phyloP scores from a whole-genome alignment of 2,329 filamentous ascomycete species.

The Pezicula neosporulosa region DNA sequence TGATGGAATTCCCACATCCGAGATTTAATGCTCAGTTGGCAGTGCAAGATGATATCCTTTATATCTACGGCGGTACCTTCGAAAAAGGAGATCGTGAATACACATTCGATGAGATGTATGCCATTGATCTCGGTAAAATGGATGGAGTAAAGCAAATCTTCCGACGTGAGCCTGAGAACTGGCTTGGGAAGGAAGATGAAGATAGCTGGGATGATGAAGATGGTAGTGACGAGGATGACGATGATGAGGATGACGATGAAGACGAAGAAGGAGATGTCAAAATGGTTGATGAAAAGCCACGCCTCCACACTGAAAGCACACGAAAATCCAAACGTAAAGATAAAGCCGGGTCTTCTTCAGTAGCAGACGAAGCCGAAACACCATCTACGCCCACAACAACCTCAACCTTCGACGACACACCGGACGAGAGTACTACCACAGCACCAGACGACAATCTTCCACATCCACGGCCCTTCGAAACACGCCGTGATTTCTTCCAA shows the following conservation, averaged over 20 bases:
- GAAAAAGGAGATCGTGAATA: slow-evolving; percentile 94
- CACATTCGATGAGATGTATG: slow-evolving; percentile 93
- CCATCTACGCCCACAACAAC: slow-evolving; percentile 39
- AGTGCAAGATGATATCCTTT: slow-evolving; percentile 88
- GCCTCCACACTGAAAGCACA: slow-evolving; percentile 37
- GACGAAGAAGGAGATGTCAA: slow-evolving; percentile 42
- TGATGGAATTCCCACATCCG: slow-evolving; percentile 81
- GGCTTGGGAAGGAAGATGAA: slow-evolving; percentile 67
- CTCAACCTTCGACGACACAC: slow-evolving; percentile 54
- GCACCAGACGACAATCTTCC: slow-evolving; percentile 27
- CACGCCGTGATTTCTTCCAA: slow-evolving; percentile 85
- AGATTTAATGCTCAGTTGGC: slow-evolving; percentile 89
- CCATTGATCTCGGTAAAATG: slow-evolving; percentile 89
- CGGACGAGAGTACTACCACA: slow-evolving; percentile 16
- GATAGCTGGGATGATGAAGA: slow-evolving; percentile 55
- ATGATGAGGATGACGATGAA: slow-evolving; percentile 45
- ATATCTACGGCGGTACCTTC: slow-evolving; percentile 92
- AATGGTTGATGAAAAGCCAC: slow-evolving; percentile 31
- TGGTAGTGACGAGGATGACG: slow-evolving; percentile 46
- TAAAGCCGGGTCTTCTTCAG: slow-evolving; percentile 31
- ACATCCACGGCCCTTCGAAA: slow-evolving; percentile 63
- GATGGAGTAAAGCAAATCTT: slow-evolving; percentile 93
- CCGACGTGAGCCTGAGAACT: slow-evolving; percentile 79
- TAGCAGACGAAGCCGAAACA: slow-evolving; percentile 34
- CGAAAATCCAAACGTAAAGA: slow-evolving; percentile 56